Base-by-base conservation (phyloP, 2,329 filamentous ascomycete species). In the Trichothecium roseum region DNA sequence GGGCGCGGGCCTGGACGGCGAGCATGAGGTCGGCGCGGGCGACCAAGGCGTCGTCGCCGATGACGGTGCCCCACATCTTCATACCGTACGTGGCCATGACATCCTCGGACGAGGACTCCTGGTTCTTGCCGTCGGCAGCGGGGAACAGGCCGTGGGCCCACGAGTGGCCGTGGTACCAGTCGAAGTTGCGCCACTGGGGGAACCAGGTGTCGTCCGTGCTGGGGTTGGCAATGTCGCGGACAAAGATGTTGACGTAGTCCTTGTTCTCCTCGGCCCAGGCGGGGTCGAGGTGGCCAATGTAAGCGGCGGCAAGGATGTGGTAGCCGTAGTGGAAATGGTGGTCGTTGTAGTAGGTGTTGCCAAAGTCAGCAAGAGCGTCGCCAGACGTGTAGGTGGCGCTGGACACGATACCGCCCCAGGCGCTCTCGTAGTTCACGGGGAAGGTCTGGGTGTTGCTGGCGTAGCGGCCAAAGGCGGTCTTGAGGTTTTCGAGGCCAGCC, bases 121-220 rank as follows among this genome's bases (percentile, higher is more conserved):
- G 73, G 54, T 89, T 64, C 62, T 88, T 88, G 40, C 84, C 84
- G 54, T 89, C 82, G 35, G 63, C 64, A 28, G 72, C 68, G 42
- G 82, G 73, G 47, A 76, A 84, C 5, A 89, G 60, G 2, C 84
- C 84, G 37, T 84, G 86, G 2, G 89, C 89, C 86, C 89, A 95
- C 38, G 81, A 87, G 66, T 96, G 91, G 2, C 89, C 91, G 51
- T 93, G 78, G 56, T 79, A 96, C 85, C 86, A 95, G 59, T 96
- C 91, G 51, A 95, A 96, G 37, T 68, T 75, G 34, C 91, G 75
- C 40, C 72, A 88, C 46, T 85, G 80, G 0, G 89, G 88, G 56
- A 93, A 96, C 47, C 76, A 76, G 17, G 68, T 64, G 52, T 94
- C 88, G n/a, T 69, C 54, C 3, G 66, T 52, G 45, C 73, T 79